phyloP scores from a whole-genome alignment of 2,329 filamentous ascomycete genomes.

The Coniochaeta sp. region DNA sequence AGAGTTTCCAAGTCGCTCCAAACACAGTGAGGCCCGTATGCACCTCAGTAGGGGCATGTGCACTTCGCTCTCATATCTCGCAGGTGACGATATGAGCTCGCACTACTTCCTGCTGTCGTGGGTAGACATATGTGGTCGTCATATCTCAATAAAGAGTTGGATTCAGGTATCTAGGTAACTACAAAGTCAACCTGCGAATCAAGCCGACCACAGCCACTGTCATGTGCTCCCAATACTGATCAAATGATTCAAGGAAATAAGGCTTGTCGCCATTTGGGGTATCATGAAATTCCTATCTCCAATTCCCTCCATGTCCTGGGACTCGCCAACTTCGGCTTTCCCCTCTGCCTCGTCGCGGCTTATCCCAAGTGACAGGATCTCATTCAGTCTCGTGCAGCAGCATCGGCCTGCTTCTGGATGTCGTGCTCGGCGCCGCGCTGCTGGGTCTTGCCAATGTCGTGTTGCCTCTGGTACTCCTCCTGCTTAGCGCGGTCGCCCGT shows the following conservation, averaged over 20 bases:
- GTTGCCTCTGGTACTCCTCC: conserved; percentile 57
- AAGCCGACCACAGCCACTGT: neutral
- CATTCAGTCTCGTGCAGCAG: conserved; percentile 28
- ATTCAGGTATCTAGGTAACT: neutral
- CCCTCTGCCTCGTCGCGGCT: neutral
- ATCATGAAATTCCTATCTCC: neutral
- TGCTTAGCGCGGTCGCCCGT: conserved; percentile 63
- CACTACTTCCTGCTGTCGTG: too few relatives aligned
- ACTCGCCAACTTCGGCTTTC: neutral
- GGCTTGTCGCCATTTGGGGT: neutral
- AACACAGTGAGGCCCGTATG: too few relatives aligned
- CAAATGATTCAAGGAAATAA: neutral
- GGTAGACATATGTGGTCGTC: too few relatives aligned
- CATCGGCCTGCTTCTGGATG: conserved; percentile 63
- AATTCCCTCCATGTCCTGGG: neutral
- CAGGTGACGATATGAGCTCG: too few relatives aligned
- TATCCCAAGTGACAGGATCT: neutral
- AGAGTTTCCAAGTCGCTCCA: too few relatives aligned
- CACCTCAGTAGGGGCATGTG: too few relatives aligned
- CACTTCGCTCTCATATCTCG: too few relatives aligned
- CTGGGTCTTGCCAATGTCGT: conserved; percentile 71
- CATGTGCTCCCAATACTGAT: neutral
- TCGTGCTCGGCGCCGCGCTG: conserved; percentile 80
- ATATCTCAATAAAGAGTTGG: neutral
- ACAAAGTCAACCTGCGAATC: neutral